A percentile compares a stretch with the other conserved stretches of the same genome.
Conservation (phyloP, 106 monocot species). For the Ottelia alismoides region DNA sequence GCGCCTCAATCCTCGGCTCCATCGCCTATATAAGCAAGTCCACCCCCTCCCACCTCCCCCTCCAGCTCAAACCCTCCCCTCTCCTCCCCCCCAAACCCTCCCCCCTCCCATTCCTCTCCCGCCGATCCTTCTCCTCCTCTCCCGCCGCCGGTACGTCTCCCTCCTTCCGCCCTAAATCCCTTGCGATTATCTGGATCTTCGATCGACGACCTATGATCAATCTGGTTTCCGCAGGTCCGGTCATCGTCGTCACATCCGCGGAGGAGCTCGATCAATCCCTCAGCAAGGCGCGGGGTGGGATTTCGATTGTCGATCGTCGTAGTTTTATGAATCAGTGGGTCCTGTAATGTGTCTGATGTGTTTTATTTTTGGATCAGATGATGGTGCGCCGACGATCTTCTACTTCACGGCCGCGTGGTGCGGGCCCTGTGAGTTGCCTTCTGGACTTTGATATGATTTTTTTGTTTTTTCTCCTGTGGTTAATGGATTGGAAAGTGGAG, state of each 20-base stretch:
- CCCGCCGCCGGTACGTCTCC: neutral
- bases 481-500: too few species aligned
- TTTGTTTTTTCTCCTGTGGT: neutral
- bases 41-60: too few species aligned
- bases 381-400: conserved; percentile 38
- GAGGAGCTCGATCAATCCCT: conserved; percentile 13
- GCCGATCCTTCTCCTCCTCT: neutral
- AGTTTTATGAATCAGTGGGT: neutral
- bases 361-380: conserved; percentile 24
- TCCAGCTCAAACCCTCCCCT: too few species aligned
- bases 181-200: neutral
- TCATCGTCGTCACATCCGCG: conserved; percentile 15
- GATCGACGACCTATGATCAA: neutral
- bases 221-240: conserved; percentile 4
- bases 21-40: too few species aligned
- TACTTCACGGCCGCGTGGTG: conserved; percentile 77
- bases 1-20: too few species aligned
- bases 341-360: neutral
- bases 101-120: neutral
- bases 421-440: conserved; percentile 54
- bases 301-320: neutral
- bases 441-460: neutral
- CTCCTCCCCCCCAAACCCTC: neutral
- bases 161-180: neutral
- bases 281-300: conserved; percentile 20